phyloP scores from a whole-genome alignment of 2,329 filamentous ascomycete species.

The Fusarium subglutinans region DNA sequence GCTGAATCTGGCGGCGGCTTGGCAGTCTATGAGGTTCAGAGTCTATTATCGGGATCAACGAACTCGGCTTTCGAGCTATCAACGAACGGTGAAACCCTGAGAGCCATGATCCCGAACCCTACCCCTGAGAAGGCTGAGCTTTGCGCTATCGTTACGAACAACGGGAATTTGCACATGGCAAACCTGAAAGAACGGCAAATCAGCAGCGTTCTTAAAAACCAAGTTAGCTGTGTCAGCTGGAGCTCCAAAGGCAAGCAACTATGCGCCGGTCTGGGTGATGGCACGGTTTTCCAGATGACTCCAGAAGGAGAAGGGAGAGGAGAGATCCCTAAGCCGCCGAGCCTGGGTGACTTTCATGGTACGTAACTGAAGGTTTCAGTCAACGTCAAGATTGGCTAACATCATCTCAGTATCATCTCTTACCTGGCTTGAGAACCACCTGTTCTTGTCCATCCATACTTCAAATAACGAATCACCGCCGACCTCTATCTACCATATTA shows the following conservation, averaged over 20 bases:
- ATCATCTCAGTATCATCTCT: conserved; percentile 74
- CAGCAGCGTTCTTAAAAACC: conserved; percentile 72
- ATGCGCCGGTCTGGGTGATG: conserved; percentile 84
- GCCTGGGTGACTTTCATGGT: conserved; percentile 74
- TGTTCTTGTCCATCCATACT: conserved; percentile 86
- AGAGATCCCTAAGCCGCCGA: conserved; percentile 79
- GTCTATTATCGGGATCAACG: conserved; percentile 71
- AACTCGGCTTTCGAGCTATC: conserved; percentile 77
- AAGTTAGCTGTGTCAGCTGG: conserved; percentile 89
- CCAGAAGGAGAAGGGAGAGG: conserved; percentile 81
- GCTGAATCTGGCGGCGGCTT: conserved; percentile 84
- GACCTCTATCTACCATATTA: conserved; percentile 79
- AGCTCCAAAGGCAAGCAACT: conserved; percentile 93
- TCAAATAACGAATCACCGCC: conserved; percentile 65
- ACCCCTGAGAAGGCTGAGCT: conserved; percentile 75
- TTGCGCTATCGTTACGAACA: conserved; percentile 81
- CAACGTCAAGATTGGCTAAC: conserved; percentile 3
- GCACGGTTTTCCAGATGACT: conserved; percentile 83
- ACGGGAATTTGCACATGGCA: conserved; percentile 84
- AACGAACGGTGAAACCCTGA: conserved; percentile 78
- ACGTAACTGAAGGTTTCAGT: conserved; percentile 44
- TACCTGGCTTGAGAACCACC: conserved; percentile 86
- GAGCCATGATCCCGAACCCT: conserved; percentile 83
- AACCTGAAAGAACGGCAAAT: conserved; percentile 76
- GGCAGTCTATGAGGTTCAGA: conserved; percentile 81